A percentile compares a stretch with the other conserved stretches of the same genome.
phyloP scores from a whole-genome alignment of 495 filamentous ascomycete genomes.

The Aspergillus biplanus region DNA sequence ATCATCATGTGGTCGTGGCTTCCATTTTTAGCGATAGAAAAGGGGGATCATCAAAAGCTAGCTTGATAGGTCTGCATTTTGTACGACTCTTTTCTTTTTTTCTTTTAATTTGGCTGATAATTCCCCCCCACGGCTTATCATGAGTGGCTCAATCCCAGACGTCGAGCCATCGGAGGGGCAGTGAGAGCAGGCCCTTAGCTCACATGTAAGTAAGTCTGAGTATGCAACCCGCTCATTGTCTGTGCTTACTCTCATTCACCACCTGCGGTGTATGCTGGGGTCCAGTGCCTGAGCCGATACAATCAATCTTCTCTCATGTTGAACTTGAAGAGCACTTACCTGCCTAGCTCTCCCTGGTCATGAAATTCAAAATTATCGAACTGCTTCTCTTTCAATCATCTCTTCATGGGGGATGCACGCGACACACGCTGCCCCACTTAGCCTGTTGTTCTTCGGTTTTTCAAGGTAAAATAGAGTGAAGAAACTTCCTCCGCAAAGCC shows the following conservation, averaged over 20 bases:
- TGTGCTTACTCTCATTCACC: slow-evolving; percentile 5
- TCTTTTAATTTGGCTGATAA: background rate
- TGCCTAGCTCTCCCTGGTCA: background rate
- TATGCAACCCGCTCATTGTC: background rate
- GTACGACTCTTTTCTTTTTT: background rate
- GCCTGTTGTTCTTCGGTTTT: too few species aligned
- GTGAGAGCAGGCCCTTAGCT: slow-evolving; percentile 7
- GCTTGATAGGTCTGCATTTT: slow-evolving; percentile 3
- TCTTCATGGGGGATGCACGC: too few species aligned
- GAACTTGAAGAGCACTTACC: too few species aligned
- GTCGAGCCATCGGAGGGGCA: background rate
- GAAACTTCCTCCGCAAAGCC: background rate
- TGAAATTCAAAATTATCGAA: background rate
- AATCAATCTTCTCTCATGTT: background rate
- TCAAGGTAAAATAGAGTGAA: too few species aligned
- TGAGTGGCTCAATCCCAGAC: background rate
- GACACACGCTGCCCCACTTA: too few species aligned
- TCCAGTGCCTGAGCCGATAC: background rate
- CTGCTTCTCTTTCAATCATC: background rate
- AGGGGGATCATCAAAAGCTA: background rate
- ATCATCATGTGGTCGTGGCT: too few species aligned
- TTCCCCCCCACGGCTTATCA: slow-evolving; percentile 20
- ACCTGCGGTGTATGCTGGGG: slow-evolving; percentile 5
- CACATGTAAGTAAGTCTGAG: slow-evolving; percentile 13
- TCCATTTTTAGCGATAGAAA: background rate